Evolutionary conservation across 768 basidiomycete genomes (phyloP), one percentile per base, ranked within the genome.

Genomic region (Boletus tomentosulus): DNA sequence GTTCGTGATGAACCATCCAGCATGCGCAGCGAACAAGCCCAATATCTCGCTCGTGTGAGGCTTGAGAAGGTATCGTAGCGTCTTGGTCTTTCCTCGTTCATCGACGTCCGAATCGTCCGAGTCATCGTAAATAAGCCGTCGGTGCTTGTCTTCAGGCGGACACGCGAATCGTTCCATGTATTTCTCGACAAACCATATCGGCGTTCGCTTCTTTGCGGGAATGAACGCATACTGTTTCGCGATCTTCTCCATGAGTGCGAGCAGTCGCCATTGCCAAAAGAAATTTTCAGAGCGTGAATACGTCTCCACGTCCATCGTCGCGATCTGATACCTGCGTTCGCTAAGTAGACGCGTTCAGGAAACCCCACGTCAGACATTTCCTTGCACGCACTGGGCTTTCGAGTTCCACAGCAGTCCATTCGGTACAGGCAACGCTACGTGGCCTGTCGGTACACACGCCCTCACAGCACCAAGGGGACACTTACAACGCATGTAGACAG

Each of bases 1-100:
- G 47, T 83, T 74, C 11, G 79, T 75, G 35, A 83, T 63, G 8
- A 87, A 59, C 85, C 85, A 87, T 34, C 77, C 78, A 0, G 77
- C 76, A 9, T 86, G 83, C 10, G 75, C 71, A 11, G 82, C 83
- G 55, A 85, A 78, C 2, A 74, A 54, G 11, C 74, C 73, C 34
- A 71, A 63, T n/a, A 86, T 64, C 61, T 84, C 80, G 33, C 81
- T 76, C 28, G 53, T 72, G 43, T 82, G 74, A 27, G 86, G 66
- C 51, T 69, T 75, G 25, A 81, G 78, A 13, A 76, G 73, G 38
- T 74, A 71, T 25, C 79, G 74, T 13, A 73, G 72, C 33, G 65
- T 70, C 3, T 34, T 55, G 2, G 69, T 66, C 13, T 28, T 57
- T 3, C 71, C 69, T 1, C 57, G 59, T 1, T 71, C 69, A 28